Evolutionary conservation across 2,329 filamentous ascomycete species (phyloP).

Genomic region (Alternaria brassicae): DNA sequence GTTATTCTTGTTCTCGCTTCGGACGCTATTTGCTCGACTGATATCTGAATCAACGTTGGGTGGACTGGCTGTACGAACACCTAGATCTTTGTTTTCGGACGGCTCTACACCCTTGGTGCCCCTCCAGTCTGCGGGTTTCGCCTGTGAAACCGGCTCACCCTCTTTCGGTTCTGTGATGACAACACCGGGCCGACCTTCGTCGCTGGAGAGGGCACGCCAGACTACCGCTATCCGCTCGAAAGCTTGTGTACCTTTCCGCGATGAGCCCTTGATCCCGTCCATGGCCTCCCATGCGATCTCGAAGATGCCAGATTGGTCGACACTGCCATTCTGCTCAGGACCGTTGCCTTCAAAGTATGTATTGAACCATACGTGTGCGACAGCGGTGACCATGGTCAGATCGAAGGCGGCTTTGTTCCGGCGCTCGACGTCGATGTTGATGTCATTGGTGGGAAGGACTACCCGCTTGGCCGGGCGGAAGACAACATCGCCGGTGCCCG

Average conservation of each 20-base stretch:
- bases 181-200: slow-evolving; percentile 43
- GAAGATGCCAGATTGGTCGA: slow-evolving; percentile 74
- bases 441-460: slow-evolving; percentile 78
- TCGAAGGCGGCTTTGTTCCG: slow-evolving; percentile 78
- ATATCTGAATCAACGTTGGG: slow-evolving; percentile 65
- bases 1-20: slow-evolving; percentile 50
- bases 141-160: slow-evolving; percentile 74
- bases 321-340: slow-evolving; percentile 69
- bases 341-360: slow-evolving; percentile 86
- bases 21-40: slow-evolving; percentile 75
- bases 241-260: slow-evolving; percentile 78
- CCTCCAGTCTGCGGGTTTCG: slow-evolving; percentile 76
- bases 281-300: slow-evolving; percentile 77
- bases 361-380: slow-evolving; percentile 98
- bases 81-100: slow-evolving; percentile 68
- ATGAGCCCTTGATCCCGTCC: slow-evolving; percentile 94
- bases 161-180: slow-evolving; percentile 70
- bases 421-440: slow-evolving; percentile 89
- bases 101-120: slow-evolving; percentile 56
- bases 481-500: slow-evolving; percentile 73
- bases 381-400: slow-evolving; percentile 87
- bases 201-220: slow-evolving; percentile 66
- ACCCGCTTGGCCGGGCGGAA: slow-evolving; percentile 75
- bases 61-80: slow-evolving; percentile 69
- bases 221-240: slow-evolving; percentile 85